Conservation (phyloP, 2,329 filamentous ascomycete species). For the Nemania abortiva region DNA sequence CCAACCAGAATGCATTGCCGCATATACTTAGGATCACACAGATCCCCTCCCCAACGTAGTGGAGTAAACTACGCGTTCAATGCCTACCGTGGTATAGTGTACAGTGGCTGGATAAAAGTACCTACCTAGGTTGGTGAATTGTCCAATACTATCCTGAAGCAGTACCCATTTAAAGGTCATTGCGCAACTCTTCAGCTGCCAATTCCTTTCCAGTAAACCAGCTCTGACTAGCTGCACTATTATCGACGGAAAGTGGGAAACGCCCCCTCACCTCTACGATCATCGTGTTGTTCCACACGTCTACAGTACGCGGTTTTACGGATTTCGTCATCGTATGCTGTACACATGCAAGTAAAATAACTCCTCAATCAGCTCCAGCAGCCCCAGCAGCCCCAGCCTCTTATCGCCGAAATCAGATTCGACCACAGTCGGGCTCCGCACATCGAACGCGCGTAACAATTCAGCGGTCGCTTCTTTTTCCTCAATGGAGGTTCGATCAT, state of each 20-base stretch:
- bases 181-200: background rate
- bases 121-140: background rate
- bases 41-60: background rate
- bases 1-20: background rate
- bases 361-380: background rate
- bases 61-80: conserved; percentile 8
- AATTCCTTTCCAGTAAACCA: background rate
- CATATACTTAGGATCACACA: too few relatives aligned
- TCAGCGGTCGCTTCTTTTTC: conserved; percentile 17
- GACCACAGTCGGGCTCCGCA: conserved; percentile 3
- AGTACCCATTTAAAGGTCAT: background rate
- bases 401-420: conserved; percentile 10
- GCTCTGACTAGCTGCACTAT: background rate
- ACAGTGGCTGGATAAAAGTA: background rate
- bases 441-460: conserved; percentile 11
- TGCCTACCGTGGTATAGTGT: conserved; percentile 8
- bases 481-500: conserved; percentile 22
- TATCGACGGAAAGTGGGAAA: conserved; percentile 4
- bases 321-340: conserved; percentile 30
- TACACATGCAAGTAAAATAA: background rate
- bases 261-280: conserved; percentile 16
- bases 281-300: conserved; percentile 16
- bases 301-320: conserved; percentile 4
- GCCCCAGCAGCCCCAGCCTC: background rate
- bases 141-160: background rate